Evolutionary conservation across 306 rosid species (phyloP), one percentile per base, ranked within the genome.

Genomic region (Cicer pinnatifidum): DNA sequence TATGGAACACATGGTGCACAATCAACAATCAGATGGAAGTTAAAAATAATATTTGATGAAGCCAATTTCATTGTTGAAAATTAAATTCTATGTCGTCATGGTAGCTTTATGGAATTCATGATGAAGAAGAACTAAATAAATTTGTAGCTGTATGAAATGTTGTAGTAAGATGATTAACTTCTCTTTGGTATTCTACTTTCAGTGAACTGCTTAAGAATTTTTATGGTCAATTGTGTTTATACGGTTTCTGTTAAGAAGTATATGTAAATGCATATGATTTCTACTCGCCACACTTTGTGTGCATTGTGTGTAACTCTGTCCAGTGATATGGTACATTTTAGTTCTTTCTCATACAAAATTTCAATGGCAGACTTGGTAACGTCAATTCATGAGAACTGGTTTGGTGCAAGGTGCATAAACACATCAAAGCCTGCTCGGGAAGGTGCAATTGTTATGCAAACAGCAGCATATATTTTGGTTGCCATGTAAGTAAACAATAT

Each of bases 371-470:
- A 90, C 78, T 66, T 91, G 82, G 92, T 89, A 61, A 93, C 97
- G 5, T 86, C 98, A 75, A 88, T 93, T 73, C 97, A 90, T 53
- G 98, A 91, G 87, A 89, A 80, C 64, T 93, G 96, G 98, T 89
- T 90, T 66, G 75, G 90, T 80, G 98, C 93, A 63, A 91, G 98
- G 93, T 91, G 97, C 85, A 75, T 89, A 82, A 93, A 91, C 90
- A 93, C 97, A 23, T 88, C 90, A 82, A 91, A 88, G 72, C 89
- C 93, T 77, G 91, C 88, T 52, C 97, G 96, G 47, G 98, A 93
- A 85, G 98, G 98, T 44, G 97, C 88, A 57, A 84, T 93, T 40
- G 78, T 93, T 20, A 86, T 93, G 72, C 98, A 88, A 82, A 89
- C 97, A 60, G 78, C 92, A 44, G 82, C 96, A n/a, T 93, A 85